Conservation (phyloP, 805 yeast genomes). For the Ogataea nitratoaversa region DNA sequence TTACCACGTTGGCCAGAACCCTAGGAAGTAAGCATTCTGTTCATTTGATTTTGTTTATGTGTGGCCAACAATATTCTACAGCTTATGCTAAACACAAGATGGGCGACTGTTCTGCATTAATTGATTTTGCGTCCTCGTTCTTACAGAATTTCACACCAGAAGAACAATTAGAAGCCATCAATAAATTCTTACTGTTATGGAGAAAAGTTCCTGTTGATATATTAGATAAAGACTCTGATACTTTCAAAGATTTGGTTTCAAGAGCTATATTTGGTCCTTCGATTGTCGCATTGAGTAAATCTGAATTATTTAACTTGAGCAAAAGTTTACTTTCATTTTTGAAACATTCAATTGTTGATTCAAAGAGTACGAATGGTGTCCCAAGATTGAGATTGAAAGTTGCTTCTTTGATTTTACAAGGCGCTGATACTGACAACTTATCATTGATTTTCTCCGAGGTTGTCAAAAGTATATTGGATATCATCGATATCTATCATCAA, state of each 20-base stretch:
- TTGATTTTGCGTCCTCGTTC: slow-evolving; percentile 71
- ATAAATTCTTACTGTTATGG: slow-evolving; percentile 51
- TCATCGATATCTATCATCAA: slow-evolving; percentile 33
- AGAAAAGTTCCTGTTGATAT: slow-evolving; percentile 39
- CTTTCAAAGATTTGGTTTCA: slow-evolving; percentile 36
- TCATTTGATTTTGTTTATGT: slow-evolving; percentile 67
- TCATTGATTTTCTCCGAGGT: slow-evolving; percentile 25
- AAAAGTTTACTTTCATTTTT: slow-evolving; percentile 53
- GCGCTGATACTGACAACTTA: slow-evolving; percentile 18
- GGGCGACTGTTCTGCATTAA: slow-evolving; percentile 61
- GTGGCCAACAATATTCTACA: slow-evolving; percentile 73
- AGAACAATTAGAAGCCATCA: slow-evolving; percentile 60
- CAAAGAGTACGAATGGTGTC: slow-evolving; percentile 35
- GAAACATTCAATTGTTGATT: slow-evolving; percentile 44
- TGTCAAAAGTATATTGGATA: slow-evolving; percentile 33
- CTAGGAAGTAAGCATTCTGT: slow-evolving; percentile 65
- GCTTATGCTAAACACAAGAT: slow-evolving; percentile 50
- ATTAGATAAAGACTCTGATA: slow-evolving; percentile 34
- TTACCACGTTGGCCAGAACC: slow-evolving; percentile 71
- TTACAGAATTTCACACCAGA: slow-evolving; percentile 61
- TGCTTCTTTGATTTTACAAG: slow-evolving; percentile 32
- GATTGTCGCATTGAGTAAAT: slow-evolving; percentile 43
- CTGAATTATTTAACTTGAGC: slow-evolving; percentile 47
- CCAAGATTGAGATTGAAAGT: slow-evolving; percentile 40
- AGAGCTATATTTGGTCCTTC: slow-evolving; percentile 64